Conservation (phyloP, 805 yeast genomes). For the Wickerhamomyces hampshirensis region DNA sequence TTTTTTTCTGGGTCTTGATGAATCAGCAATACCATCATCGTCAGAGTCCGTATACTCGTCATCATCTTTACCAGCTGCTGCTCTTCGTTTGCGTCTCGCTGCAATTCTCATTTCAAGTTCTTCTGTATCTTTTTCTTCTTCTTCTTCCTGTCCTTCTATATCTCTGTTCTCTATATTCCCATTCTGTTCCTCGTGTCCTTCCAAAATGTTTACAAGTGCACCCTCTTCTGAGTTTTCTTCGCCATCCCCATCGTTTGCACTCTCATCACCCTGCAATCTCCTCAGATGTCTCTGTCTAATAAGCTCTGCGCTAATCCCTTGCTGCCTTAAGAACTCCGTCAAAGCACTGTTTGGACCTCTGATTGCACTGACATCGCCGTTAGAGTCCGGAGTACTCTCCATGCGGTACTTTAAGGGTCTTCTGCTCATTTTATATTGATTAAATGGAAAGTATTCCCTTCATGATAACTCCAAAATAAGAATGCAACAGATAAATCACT, state of each 20-base stretch:
- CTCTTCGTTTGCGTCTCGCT: slow-evolving; percentile 38
- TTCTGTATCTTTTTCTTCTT: slow-evolving; percentile 26
- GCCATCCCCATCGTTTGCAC: slow-evolving; percentile 27
- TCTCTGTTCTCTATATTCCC: slow-evolving; percentile 21
- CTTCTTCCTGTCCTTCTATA: slow-evolving; percentile 25
- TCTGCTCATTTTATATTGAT: slow-evolving; percentile 24
- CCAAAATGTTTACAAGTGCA: neutral
- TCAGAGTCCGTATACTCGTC: slow-evolving; percentile 33
- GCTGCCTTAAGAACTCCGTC: slow-evolving; percentile 81
- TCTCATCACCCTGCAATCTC: slow-evolving; percentile 21
- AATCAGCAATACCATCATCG: slow-evolving; percentile 28
- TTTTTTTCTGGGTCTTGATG: no score
- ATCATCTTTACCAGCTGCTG: slow-evolving; percentile 29
- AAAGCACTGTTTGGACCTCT: slow-evolving; percentile 76
- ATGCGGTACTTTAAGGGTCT: slow-evolving; percentile 24
- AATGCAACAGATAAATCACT: no score
- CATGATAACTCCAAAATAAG: no score
- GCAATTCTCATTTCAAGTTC: slow-evolving; percentile 33
- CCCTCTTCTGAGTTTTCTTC: slow-evolving; percentile 29
- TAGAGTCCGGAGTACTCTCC: slow-evolving; percentile 9
- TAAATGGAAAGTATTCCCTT: no score
- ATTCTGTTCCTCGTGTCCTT: slow-evolving; percentile 22
- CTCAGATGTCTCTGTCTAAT: slow-evolving; percentile 49
- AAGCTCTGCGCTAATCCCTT: slow-evolving; percentile 82
- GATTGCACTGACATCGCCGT: slow-evolving; percentile 26